These are phyloP conservation scores for Collariella sp. DNA, from an alignment of 495 filamentous ascomycete genomes.

Conservation along the genomic window DNA sequence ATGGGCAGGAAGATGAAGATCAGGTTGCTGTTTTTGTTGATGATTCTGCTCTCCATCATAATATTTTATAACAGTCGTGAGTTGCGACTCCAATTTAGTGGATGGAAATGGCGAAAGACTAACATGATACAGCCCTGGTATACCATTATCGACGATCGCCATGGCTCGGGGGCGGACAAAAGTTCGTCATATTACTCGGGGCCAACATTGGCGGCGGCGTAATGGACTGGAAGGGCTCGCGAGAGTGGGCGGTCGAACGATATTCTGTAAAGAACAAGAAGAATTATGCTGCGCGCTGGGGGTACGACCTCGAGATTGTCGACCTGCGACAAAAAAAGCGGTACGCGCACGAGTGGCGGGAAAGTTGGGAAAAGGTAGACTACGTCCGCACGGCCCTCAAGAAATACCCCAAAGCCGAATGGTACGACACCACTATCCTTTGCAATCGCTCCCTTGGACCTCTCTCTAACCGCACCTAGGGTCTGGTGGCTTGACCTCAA, in stretches of 20 bases:
- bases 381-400: constrained; percentile 82
- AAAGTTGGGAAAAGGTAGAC: constrained; percentile 99
- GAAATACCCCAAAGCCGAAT: constrained; percentile 94
- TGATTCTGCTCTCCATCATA: constrained; percentile 54
- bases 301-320: constrained; percentile 90
- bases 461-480: constrained; percentile 45
- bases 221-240: constrained; percentile 97
- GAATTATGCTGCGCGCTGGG: constrained; percentile 79
- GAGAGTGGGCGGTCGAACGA: constrained; percentile 97
- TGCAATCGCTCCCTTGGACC: background rate
- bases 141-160: constrained; percentile 41
- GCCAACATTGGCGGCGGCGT: constrained; percentile 94
- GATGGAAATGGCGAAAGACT: background rate
- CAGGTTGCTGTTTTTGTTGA: constrained; percentile 48
- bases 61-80: constrained; percentile 62
- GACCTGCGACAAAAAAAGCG: constrained; percentile 98
- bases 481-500: constrained; percentile 99
- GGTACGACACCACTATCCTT: constrained; percentile 51
- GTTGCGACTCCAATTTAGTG: constrained; percentile 22
- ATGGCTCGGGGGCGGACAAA: constrained; percentile 70
- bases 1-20: constrained; percentile 47
- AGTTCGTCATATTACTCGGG: constrained; percentile 87
- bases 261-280: constrained; percentile 94
- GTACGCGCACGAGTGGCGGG: constrained; percentile 97
- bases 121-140: constrained; percentile 28